phyloP scores from a whole-genome alignment of 345 rosid species.

The rapeseed (Brassica napus) region DNA sequence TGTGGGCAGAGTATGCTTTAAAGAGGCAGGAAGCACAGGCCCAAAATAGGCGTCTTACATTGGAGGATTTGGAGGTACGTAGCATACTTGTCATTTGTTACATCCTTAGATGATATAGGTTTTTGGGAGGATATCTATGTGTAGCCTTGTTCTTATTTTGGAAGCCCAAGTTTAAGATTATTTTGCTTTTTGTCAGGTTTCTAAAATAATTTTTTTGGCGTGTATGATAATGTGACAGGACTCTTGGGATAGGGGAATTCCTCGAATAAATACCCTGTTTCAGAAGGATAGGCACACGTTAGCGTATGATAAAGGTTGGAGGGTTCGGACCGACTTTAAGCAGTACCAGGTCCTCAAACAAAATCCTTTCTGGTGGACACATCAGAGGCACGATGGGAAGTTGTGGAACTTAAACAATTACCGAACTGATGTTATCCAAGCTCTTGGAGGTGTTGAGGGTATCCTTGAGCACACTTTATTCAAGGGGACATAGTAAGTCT shows the following conservation, averaged over 20 bases:
- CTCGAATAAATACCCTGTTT: constrained; percentile 95
- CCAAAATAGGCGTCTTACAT: constrained; percentile 94
- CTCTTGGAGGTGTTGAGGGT: constrained; percentile 99
- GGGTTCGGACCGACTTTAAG: constrained; percentile 99
- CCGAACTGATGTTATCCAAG: constrained; percentile 99
- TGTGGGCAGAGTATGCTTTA: constrained; percentile 99
- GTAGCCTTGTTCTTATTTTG: neutral
- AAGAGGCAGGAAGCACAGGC: constrained; percentile 99
- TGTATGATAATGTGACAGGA: constrained; percentile 54
- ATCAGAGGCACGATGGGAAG: constrained; percentile 99
- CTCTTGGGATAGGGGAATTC: constrained; percentile 99
- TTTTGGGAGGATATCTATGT: constrained; percentile 8
- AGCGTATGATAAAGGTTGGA: constrained; percentile 99
- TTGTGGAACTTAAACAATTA: constrained; percentile 99
- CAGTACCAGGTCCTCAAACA: constrained; percentile 98
- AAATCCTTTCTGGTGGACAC: constrained; percentile 99
- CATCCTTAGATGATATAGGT: neutral
- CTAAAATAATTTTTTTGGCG: neutral
- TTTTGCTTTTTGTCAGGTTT: constrained; percentile 4
- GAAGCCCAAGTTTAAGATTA: neutral
- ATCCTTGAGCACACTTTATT: constrained; percentile 96
- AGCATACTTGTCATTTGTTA: neutral
- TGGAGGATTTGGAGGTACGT: constrained; percentile 96
- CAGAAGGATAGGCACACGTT: constrained; percentile 96
- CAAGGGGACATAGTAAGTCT: constrained; percentile 95